These are phyloP conservation scores for Metroxylon sagu DNA, from an alignment of 176 grass and related monocot species.

Conservation along the genomic window DNA sequence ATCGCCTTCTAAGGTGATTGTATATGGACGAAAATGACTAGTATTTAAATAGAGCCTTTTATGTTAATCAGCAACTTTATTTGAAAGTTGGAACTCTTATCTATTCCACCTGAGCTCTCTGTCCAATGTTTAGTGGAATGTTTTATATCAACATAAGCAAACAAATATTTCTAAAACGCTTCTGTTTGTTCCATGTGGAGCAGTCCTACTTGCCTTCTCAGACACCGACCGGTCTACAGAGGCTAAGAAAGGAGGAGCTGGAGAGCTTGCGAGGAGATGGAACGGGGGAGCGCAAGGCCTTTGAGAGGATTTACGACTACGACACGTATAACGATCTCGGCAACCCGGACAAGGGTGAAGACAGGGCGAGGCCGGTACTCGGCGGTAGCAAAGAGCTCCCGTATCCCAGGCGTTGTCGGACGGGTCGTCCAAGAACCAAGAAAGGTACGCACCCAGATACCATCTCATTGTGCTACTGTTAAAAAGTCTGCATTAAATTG, in stretches of 20 bases:
- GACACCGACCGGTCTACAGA: slow-evolving; percentile 44
- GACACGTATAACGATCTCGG: slow-evolving; percentile 79
- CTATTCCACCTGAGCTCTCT: too few species aligned
- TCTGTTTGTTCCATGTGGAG: background rate
- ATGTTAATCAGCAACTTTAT: too few species aligned
- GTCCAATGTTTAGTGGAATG: too few species aligned
- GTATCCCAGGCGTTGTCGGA: slow-evolving; percentile 70
- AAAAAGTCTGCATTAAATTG: too few species aligned
- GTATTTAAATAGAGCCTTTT: too few species aligned
- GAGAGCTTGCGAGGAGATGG: slow-evolving; percentile 46
- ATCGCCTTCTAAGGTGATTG: too few species aligned
- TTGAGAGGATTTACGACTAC: slow-evolving; percentile 73
- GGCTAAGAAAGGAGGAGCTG: slow-evolving; percentile 44
- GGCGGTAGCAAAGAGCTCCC: slow-evolving; percentile 38
- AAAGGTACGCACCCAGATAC: slow-evolving; percentile 3
- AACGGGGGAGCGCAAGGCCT: slow-evolving; percentile 33
- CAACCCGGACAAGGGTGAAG: slow-evolving; percentile 26
- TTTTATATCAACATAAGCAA: too few species aligned
- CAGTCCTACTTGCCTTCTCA: slow-evolving; percentile 80
- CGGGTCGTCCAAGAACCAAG: slow-evolving; percentile 32
- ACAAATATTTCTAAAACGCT: too few species aligned
- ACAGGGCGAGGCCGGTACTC: slow-evolving; percentile 34
- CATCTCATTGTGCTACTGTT: too few species aligned
- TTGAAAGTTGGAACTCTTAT: too few species aligned
- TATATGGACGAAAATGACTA: too few species aligned